Evolutionary conservation across 345 rosid species (phyloP).

Genomic region (Crucihimalaya himalaica): DNA sequence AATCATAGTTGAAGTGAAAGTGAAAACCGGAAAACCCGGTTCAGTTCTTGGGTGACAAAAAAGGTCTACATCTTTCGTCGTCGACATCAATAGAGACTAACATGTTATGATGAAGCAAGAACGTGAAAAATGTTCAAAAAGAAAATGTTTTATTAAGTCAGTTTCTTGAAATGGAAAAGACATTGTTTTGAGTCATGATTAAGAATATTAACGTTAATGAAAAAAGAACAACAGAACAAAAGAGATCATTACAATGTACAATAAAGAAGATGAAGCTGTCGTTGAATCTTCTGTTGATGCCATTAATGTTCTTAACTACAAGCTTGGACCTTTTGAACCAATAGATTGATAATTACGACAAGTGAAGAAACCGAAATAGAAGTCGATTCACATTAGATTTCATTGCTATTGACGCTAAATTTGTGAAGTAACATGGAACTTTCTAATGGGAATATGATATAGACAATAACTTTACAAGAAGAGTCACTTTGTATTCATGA

Average conservation of each 20-base stretch:
- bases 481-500: slow-evolving; percentile 24
- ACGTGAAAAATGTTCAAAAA: slow-evolving; percentile 19
- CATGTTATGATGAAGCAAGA: slow-evolving; percentile 35
- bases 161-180: slow-evolving; percentile 40
- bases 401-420: slow-evolving; percentile 3
- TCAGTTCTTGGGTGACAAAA: slow-evolving; percentile 32
- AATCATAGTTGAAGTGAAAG: slow-evolving; percentile 26
- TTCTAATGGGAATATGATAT: background rate
- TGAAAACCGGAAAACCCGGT: slow-evolving; percentile 11
- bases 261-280: slow-evolving; percentile 38
- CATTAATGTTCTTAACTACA: slow-evolving; percentile 32
- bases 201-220: slow-evolving; percentile 36
- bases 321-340: slow-evolving; percentile 22
- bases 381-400: slow-evolving; percentile 4
- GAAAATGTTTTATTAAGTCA: background rate
- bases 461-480: slow-evolving; percentile 1
- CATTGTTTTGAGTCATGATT: slow-evolving; percentile 38
- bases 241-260: slow-evolving; percentile 33
- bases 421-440: background rate
- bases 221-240: slow-evolving; percentile 26
- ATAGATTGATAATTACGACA: slow-evolving; percentile 18
- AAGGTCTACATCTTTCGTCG: slow-evolving; percentile 32
- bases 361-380: slow-evolving; percentile 10
- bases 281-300: slow-evolving; percentile 31
- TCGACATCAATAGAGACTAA: slow-evolving; percentile 34